These are phyloP conservation scores for Saksenaea oblongispora DNA, from an alignment of 371 early-diverging fungal species.

Conservation along the genomic window DNA sequence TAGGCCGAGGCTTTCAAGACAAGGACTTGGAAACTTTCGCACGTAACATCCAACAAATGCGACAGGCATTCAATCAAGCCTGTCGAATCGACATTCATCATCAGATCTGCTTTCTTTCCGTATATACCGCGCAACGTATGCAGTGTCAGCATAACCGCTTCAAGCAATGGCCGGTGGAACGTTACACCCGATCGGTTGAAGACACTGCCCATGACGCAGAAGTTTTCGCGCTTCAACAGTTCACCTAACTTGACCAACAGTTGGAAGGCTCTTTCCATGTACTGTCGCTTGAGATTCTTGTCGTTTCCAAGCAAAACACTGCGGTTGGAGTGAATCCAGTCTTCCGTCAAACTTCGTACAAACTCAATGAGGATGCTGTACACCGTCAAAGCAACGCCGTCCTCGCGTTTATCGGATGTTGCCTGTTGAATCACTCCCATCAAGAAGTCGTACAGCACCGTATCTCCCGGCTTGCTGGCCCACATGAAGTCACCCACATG, in stretches of 20 bases:
- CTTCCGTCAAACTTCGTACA: slow-evolving; percentile 41
- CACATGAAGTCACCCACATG: slow-evolving; percentile 36
- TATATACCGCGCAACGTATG: slow-evolving; percentile 30
- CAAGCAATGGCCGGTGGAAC: slow-evolving; percentile 45
- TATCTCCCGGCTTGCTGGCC: slow-evolving; percentile 18
- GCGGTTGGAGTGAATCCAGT: slow-evolving; percentile 36
- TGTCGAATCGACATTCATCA: slow-evolving; percentile 5
- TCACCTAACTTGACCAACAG: slow-evolving; percentile 25
- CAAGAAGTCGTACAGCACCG: slow-evolving; percentile 24
- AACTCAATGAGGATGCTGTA: slow-evolving; percentile 30
- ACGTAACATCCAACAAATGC: slow-evolving; percentile 19
- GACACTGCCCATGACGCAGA: slow-evolving; percentile 31
- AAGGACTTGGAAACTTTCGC: slow-evolving; percentile 39
- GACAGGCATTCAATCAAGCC: slow-evolving; percentile 9
- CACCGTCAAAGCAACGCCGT: slow-evolving; percentile 29
- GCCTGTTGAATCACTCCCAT: slow-evolving; percentile 22
- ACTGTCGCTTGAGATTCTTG: slow-evolving; percentile 17
- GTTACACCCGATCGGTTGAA: slow-evolving; percentile 20
- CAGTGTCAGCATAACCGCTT: slow-evolving; percentile 32
- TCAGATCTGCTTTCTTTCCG: neutral
- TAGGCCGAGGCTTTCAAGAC: slow-evolving; percentile 26
- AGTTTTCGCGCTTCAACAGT: slow-evolving; percentile 35
- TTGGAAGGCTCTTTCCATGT: slow-evolving; percentile 22
- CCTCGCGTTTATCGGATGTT: slow-evolving; percentile 18
- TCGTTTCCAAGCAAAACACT: slow-evolving; percentile 14